Evolutionary conservation across 805 yeast species (phyloP).

Genomic region (Wickerhamiella parazyma): DNA sequence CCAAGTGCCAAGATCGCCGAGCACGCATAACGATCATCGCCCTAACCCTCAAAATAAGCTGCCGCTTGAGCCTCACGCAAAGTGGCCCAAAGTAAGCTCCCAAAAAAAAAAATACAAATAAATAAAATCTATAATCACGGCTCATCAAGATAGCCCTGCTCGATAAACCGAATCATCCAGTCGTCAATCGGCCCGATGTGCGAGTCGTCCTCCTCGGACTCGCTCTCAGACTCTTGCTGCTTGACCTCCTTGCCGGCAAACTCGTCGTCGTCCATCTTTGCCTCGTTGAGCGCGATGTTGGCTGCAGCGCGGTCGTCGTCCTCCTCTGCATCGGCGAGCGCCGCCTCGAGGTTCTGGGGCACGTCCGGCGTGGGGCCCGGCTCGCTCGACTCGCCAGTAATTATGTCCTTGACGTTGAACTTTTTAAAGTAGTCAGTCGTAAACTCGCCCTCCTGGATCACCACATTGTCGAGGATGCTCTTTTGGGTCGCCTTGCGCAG

Average conservation of each 20-base stretch:
- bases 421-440: slow-evolving; percentile 92
- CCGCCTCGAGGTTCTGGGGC: slow-evolving; percentile 30
- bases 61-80: too few relatives aligned
- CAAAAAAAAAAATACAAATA: background rate
- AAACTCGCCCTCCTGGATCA: slow-evolving; percentile 95
- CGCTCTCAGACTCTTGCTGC: slow-evolving; percentile 6
- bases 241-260: slow-evolving; percentile 31
- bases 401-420: slow-evolving; percentile 69
- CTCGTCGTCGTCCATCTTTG: slow-evolving; percentile 72
- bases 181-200: slow-evolving; percentile 69
- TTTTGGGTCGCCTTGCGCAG: slow-evolving; percentile 89
- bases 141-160: slow-evolving; percentile 40
- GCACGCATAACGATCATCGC: too few relatives aligned
- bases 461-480: slow-evolving; percentile 82
- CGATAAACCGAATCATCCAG: slow-evolving; percentile 85
- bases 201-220: slow-evolving; percentile 13
- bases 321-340: slow-evolving; percentile 87
- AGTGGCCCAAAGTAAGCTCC: too few relatives aligned
- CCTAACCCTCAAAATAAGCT: too few relatives aligned
- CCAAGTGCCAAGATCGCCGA: too few relatives aligned
- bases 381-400: slow-evolving; percentile 22
- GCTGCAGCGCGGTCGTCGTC: slow-evolving; percentile 71
- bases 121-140: background rate
- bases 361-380: background rate
- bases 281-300: slow-evolving; percentile 73